phyloP scores from a whole-genome alignment of 2,329 filamentous ascomycete genomes.

The Aureobasidium sp. region DNA sequence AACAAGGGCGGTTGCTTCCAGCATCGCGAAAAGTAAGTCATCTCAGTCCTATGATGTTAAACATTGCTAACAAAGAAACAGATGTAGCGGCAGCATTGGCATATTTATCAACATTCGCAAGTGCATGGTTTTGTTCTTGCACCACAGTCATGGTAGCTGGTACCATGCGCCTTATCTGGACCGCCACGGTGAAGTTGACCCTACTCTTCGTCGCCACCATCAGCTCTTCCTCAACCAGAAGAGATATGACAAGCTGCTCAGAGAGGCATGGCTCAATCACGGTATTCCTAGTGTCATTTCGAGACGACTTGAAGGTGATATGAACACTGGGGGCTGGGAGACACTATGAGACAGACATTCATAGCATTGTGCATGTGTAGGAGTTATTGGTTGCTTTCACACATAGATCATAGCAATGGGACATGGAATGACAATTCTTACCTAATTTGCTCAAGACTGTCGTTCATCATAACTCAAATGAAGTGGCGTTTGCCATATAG shows the following conservation, averaged over 20 bases:
- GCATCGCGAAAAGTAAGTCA: slow-evolving; percentile 72
- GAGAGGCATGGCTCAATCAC: slow-evolving; percentile 79
- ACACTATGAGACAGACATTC: slow-evolving; percentile 37
- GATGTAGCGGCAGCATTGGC: slow-evolving; percentile 76
- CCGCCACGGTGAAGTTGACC: slow-evolving; percentile 89
- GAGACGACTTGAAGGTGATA: slow-evolving; percentile 83
- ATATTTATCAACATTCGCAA: slow-evolving; percentile 95
- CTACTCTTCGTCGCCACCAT: slow-evolving; percentile 74
- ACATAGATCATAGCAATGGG: neutral
- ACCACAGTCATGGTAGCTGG: slow-evolving; percentile 74
- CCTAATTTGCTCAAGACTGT: no score
- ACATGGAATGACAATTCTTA: neutral
- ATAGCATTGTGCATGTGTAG: neutral
- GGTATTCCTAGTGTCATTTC: slow-evolving; percentile 83
- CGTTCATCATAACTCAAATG: no score
- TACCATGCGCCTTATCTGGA: slow-evolving; percentile 88
- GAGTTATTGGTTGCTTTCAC: neutral
- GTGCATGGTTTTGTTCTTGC: slow-evolving; percentile 82
- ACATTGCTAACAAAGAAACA: neutral
- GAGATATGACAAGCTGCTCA: slow-evolving; percentile 79
- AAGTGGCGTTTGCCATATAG: no score
- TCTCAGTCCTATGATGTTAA: neutral
- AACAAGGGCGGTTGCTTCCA: slow-evolving; percentile 73
- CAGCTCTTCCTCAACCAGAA: slow-evolving; percentile 91
- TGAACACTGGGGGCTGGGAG: slow-evolving; percentile 97